Base-by-base conservation (phyloP, 371 early-diverging fungal species). In the Fennellomyces sp. region DNA sequence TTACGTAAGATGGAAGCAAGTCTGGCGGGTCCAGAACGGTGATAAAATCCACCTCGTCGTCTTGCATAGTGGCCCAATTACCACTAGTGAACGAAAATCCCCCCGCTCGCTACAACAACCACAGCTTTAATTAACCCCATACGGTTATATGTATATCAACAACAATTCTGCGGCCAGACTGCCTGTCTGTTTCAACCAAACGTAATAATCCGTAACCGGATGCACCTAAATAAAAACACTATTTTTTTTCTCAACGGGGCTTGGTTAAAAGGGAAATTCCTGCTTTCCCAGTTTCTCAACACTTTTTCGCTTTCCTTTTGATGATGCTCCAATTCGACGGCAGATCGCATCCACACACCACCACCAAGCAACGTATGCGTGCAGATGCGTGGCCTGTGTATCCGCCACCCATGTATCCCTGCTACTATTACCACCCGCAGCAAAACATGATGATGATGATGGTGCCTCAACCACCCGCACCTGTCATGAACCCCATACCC, bases 1-100 rank as follows among this genome's bases (percentile, higher is more conserved):
- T 23, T 59, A 17, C 26, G 52, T 49, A 38, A 50, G 31, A 59
- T 59, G 59, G 59, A 59, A 51, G 19, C 59, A 51, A 59, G 52
- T 38, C 38, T 59, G 15, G 52, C n/a, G 4, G 45, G 45, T 36
- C 55, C 38, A 54, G 30, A 35, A 54, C 35, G 41, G 15, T 39
- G 17, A 54, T 27, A 31, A 31, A 17, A 21, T 52, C n/a, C n/a
- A n/a, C n/a, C n/a, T n/a, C n/a, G n/a, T n/a, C n/a, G n/a, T n/a
- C n/a, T n/a, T n/a, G n/a, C n/a, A n/a, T n/a, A 21, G 17, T 11
- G 5, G 21, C 2, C 35, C 21, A 29, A 52, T 52, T 52, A 19
- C 5, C 29, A 31, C n/a, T n/a, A n/a, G n/a, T n/a, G n/a, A n/a
- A n/a, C n/a, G n/a, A n/a, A n/a, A n/a, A n/a, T n/a, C n/a, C n/a